These are phyloP conservation scores for Pseudogymnoascus sp. DNA, from an alignment of 2,329 filamentous ascomycete species.

Conservation along the genomic window DNA sequence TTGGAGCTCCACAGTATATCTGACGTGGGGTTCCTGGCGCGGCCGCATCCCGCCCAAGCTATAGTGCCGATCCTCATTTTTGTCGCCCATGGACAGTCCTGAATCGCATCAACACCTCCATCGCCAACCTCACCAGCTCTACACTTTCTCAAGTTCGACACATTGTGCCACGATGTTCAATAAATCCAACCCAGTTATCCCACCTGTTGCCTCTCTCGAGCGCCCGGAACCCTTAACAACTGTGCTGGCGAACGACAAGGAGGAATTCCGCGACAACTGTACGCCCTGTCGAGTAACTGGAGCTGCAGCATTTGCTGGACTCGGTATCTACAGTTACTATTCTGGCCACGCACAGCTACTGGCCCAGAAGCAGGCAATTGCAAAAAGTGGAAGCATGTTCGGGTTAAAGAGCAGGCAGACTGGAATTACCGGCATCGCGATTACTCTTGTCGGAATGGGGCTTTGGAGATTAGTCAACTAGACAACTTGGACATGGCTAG, in stretches of 20 bases:
- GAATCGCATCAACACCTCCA: not conserved
- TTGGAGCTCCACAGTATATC: constrained; percentile 9
- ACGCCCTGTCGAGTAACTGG: constrained; percentile 43
- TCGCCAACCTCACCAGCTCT: not conserved
- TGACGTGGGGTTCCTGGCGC: constrained; percentile 10
- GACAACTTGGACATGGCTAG: not conserved
- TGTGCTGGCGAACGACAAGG: constrained; percentile 22
- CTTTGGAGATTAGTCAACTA: constrained; percentile 42
- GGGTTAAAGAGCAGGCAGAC: constrained; percentile 63
- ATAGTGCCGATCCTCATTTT: constrained; percentile 2
- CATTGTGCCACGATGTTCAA: not conserved
- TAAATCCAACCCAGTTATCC: constrained; percentile 12
- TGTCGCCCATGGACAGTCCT: not conserved
- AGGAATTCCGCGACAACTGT: constrained; percentile 33
- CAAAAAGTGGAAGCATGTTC: constrained; percentile 62
- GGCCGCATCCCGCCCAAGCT: constrained; percentile 8
- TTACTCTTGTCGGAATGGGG: constrained; percentile 62
- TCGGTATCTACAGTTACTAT: constrained; percentile 70
- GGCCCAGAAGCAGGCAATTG: constrained; percentile 56
- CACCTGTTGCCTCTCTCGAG: constrained; percentile 18
- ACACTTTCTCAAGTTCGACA: not conserved
- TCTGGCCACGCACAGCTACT: constrained; percentile 67
- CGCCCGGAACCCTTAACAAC: constrained; percentile 22
- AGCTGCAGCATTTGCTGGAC: constrained; percentile 65
- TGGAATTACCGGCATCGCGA: constrained; percentile 61